These are phyloP conservation scores for Omphalotus olearius DNA, from an alignment of 1,284 basidiomycete species.

Conservation along the genomic window DNA sequence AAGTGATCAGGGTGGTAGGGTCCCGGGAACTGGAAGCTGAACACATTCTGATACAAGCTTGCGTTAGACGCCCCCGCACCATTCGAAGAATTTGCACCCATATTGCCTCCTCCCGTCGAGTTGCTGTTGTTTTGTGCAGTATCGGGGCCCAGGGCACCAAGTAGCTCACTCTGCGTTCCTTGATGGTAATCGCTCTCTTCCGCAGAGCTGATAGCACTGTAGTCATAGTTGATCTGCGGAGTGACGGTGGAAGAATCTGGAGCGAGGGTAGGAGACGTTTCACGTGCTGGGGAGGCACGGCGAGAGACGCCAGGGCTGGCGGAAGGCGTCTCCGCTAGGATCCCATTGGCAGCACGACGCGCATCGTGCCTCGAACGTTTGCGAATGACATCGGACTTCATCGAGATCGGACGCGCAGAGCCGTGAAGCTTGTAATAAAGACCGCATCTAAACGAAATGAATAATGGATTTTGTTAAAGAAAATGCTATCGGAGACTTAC, in stretches of 20 bases:
- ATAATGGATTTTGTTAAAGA: conserved; percentile 20
- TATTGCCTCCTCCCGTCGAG: too few relatives aligned
- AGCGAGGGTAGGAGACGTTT: conserved; percentile 58
- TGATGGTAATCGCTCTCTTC: conserved; percentile 36
- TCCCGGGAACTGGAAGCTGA: conserved; percentile 49
- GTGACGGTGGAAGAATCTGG: conserved; percentile 53
- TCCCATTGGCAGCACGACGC: conserved; percentile 43
- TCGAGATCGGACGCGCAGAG: conserved; percentile 75
- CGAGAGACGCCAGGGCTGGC: conserved; percentile 68
- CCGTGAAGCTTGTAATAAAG: conserved; percentile 74
- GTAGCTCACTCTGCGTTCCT: conserved; percentile 52
- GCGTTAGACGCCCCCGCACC: background rate
- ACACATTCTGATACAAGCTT: conserved; percentile 19
- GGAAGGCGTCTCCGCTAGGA: conserved; percentile 56
- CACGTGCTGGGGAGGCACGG: conserved; percentile 61
- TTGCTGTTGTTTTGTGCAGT: conserved; percentile 24
- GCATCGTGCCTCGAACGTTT: conserved; percentile 77
- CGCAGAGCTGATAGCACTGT: conserved; percentile 24
- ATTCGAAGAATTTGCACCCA: too few relatives aligned
- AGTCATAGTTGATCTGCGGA: conserved; percentile 40
- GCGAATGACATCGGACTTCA: conserved; percentile 83
- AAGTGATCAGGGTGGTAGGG: conserved; percentile 71
- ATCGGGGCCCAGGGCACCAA: conserved; percentile 55
- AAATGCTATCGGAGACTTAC: conserved; percentile 38
- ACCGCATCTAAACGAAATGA: conserved; percentile 32